phyloP scores from a whole-genome alignment of 2,329 filamentous ascomycete species.

The Penicillium expansum region DNA sequence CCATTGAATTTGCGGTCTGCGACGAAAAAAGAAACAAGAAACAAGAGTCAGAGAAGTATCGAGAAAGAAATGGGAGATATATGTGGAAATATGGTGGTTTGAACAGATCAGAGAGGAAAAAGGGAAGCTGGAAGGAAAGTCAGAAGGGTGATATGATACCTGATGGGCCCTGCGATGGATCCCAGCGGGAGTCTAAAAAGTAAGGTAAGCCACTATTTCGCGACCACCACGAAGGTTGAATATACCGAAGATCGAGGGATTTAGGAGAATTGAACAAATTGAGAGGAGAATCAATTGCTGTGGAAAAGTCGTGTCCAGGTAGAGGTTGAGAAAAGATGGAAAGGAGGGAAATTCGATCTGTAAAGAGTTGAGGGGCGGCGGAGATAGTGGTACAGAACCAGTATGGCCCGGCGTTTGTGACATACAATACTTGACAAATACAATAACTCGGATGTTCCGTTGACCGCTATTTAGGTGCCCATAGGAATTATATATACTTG shows the following conservation, averaged over 20 bases:
- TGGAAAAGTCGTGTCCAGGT: neutral
- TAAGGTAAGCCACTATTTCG: slow-evolving; percentile 10
- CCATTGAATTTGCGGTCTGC: slow-evolving; percentile 11
- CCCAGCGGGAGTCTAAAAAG: slow-evolving; percentile 23
- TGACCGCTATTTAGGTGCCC: neutral
- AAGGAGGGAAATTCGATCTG: slow-evolving; percentile 21
- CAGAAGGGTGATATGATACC: slow-evolving; percentile 17
- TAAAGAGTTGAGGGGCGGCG: slow-evolving; percentile 21
- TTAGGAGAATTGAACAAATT: slow-evolving; percentile 5
- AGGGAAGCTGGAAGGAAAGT: slow-evolving; percentile 2
- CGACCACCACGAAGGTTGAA: neutral
- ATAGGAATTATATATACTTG: neutral
- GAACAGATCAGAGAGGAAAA: slow-evolving; percentile 1
- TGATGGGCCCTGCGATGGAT: slow-evolving; percentile 23
- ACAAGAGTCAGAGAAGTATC: neutral
- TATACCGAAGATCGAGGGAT: slow-evolving; percentile 6
- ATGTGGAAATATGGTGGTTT: neutral
- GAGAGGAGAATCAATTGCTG: slow-evolving; percentile 11
- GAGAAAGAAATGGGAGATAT: neutral
- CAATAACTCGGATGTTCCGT: neutral
- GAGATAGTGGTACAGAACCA: slow-evolving; percentile 13
- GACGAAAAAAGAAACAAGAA: neutral
- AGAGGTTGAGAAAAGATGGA: slow-evolving; percentile 7
- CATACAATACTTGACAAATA: slow-evolving; percentile 7
- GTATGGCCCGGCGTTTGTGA: slow-evolving; percentile 1